A percentile compares a stretch with the other conserved stretches of the same genome.
These are phyloP conservation scores for Hypoxylon rubiginosum DNA, from an alignment of 2,329 filamentous ascomycete genomes.

Conservation along the genomic window DNA sequence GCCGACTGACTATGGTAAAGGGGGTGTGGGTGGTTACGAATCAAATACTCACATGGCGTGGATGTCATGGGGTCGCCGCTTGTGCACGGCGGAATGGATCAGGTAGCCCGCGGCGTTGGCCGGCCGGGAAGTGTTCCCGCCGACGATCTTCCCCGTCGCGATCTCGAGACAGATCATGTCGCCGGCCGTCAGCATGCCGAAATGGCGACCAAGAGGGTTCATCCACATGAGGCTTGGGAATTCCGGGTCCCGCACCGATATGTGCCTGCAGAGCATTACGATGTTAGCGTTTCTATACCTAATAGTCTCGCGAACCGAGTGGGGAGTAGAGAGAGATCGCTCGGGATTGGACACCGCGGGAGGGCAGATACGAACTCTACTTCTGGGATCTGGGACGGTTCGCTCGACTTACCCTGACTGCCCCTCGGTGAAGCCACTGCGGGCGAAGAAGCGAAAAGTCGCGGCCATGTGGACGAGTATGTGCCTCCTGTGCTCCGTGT, in stretches of 20 bases:
- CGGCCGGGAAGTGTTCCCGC: conserved; percentile 70
- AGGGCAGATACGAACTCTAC: not conserved
- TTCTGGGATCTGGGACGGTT: not conserved
- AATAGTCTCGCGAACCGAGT: not conserved
- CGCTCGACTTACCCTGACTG: conserved; percentile 64
- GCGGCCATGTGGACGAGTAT: conserved; percentile 76
- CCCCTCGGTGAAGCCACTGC: conserved; percentile 76
- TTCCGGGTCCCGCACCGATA: conserved; percentile 51
- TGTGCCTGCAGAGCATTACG: conserved; percentile 36
- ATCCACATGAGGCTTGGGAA: conserved; percentile 68
- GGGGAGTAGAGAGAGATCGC: not conserved
- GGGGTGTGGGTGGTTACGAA: not conserved
- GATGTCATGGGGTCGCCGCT: conserved; percentile 71
- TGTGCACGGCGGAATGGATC: conserved; percentile 78
- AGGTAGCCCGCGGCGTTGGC: conserved; percentile 77
- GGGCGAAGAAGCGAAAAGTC: conserved; percentile 76
- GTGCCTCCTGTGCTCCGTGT: conserved; percentile 68
- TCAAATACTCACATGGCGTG: conserved; percentile 63
- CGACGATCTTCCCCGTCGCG: conserved; percentile 69
- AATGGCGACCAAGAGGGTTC: conserved; percentile 75
- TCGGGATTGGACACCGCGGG: not conserved
- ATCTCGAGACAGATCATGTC: conserved; percentile 77
- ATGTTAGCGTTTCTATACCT: conserved; percentile 7
- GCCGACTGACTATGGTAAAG: not conserved
- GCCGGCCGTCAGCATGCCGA: conserved; percentile 72